Percentiles rank a stretch among this genome's conserved stretches.
Evolutionary conservation across 2,329 filamentous ascomycete species (phyloP).

Genomic region (Colletotrichum sp.): DNA sequence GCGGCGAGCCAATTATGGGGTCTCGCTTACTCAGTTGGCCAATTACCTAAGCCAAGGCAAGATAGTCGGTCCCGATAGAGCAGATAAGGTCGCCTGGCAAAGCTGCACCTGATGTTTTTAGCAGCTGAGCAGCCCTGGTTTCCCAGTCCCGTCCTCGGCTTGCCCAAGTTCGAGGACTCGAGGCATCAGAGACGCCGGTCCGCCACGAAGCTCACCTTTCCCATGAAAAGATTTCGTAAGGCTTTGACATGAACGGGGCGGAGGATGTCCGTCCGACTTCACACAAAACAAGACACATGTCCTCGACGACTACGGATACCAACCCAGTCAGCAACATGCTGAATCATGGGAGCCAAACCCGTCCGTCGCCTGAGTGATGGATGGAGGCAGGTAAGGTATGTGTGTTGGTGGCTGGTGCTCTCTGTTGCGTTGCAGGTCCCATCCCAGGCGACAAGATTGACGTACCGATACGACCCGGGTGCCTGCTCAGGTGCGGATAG

Average conservation of each 20-base stretch:
- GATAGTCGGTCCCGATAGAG: background rate
- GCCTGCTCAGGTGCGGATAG: background rate
- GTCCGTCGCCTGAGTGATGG: background rate
- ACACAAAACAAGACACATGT: background rate
- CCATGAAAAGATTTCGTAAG: background rate
- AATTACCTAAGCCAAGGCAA: conserved; percentile 5
- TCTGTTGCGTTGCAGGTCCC: background rate
- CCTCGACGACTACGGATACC: background rate
- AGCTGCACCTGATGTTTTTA: background rate
- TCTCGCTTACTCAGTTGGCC: background rate
- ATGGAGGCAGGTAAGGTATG: background rate
- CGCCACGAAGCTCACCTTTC: background rate
- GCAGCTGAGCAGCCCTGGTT: background rate
- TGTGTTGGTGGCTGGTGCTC: background rate
- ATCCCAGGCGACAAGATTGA: background rate
- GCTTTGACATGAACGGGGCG: background rate
- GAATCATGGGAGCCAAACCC: background rate
- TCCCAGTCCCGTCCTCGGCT: background rate
- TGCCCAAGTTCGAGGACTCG: background rate
- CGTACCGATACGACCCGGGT: background rate
- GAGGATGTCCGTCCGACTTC: conserved; percentile 5
- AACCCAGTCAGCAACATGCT: background rate
- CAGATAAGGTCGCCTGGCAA: background rate
- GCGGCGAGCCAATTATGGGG: background rate
- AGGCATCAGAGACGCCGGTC: background rate